phyloP scores from a whole-genome alignment of 2,329 filamentous ascomycete genomes.

The Tolypocladium tropicale region DNA sequence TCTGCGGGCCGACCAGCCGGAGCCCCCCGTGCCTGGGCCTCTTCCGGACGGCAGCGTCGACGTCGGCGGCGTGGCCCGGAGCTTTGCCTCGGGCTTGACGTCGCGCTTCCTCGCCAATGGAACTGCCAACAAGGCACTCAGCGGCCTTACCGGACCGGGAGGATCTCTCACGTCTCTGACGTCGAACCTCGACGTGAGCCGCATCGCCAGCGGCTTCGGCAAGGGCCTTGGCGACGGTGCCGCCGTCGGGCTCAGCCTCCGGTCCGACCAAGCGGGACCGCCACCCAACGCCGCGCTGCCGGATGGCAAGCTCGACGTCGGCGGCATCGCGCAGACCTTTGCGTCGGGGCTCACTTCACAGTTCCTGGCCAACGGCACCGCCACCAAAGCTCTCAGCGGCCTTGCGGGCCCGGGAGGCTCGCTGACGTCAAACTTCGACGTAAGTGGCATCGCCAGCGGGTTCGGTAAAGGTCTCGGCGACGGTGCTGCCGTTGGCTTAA shows the following conservation, averaged over 20 bases:
- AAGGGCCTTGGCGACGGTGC: slow-evolving; percentile 11
- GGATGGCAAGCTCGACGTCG: neutral
- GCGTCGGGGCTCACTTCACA: neutral
- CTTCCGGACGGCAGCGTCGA: slow-evolving; percentile 1
- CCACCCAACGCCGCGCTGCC: too few relatives aligned
- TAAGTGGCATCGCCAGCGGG: neutral
- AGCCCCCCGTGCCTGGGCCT: slow-evolving; percentile 3
- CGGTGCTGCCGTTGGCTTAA: neutral
- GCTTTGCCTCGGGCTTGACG: slow-evolving; percentile 16
- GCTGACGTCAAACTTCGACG: neutral
- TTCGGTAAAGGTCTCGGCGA: slow-evolving; percentile 7
- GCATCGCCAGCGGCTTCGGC: neutral
- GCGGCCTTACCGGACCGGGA: neutral
- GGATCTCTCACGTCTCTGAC: neutral
- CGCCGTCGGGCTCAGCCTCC: slow-evolving; percentile 15
- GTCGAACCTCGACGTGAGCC: neutral
- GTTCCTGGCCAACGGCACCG: neutral
- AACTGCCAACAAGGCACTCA: slow-evolving; percentile 14
- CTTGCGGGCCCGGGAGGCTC: neutral
- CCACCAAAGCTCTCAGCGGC: neutral
- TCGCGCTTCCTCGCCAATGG: slow-evolving; percentile 22
- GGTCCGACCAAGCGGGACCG: slow-evolving; percentile 11
- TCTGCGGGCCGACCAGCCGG: slow-evolving; percentile 14
- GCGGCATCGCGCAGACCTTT: slow-evolving; percentile 4
- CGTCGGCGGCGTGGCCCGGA: slow-evolving; percentile 11